Conservation (phyloP, 1,139 yeast genomes). For the Geotrichum restrictum region DNA sequence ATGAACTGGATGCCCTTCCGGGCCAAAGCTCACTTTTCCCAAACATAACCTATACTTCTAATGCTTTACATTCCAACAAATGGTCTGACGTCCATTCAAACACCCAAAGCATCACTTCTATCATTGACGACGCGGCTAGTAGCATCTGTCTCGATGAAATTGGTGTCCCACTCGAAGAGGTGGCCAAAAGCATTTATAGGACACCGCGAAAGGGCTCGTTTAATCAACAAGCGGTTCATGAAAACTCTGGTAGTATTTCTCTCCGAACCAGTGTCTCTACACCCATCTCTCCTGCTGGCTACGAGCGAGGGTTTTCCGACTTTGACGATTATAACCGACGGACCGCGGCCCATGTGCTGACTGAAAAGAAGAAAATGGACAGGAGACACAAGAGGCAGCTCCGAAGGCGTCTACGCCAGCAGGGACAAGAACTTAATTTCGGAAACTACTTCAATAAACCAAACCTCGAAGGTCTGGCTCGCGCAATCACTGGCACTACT, state of each 20-base stretch:
- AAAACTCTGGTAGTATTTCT: not conserved
- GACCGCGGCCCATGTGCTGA: constrained; percentile 38
- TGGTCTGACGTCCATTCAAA: constrained; percentile 9
- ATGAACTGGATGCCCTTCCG: constrained; percentile 1
- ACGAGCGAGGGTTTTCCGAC: constrained; percentile 34
- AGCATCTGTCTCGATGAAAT: constrained; percentile 37
- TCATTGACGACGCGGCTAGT: constrained; percentile 34
- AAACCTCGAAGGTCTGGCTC: not conserved
- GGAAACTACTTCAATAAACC: constrained; percentile 32
- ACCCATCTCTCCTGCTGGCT: not conserved
- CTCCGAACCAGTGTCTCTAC: constrained; percentile 1
- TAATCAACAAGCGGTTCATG: not conserved
- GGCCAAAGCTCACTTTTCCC: constrained; percentile 4
- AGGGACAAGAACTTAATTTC: constrained; percentile 24
- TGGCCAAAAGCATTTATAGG: constrained; percentile 20
- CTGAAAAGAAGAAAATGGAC: constrained; percentile 31
- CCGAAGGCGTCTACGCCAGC: constrained; percentile 24
- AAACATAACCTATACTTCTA: not conserved
- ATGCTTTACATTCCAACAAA: not conserved
- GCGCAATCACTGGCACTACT: not conserved
- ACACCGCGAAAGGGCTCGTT: constrained; percentile 5
- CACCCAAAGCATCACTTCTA: constrained; percentile 12
- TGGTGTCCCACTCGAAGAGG: constrained; percentile 25
- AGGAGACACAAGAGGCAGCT: constrained; percentile 20
- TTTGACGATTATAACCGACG: constrained; percentile 41